A percentile compares a stretch with the other conserved stretches of the same genome.
Evolutionary conservation across 768 basidiomycete genomes (phyloP).

Genomic region (Daedaleopsis sinensis): DNA sequence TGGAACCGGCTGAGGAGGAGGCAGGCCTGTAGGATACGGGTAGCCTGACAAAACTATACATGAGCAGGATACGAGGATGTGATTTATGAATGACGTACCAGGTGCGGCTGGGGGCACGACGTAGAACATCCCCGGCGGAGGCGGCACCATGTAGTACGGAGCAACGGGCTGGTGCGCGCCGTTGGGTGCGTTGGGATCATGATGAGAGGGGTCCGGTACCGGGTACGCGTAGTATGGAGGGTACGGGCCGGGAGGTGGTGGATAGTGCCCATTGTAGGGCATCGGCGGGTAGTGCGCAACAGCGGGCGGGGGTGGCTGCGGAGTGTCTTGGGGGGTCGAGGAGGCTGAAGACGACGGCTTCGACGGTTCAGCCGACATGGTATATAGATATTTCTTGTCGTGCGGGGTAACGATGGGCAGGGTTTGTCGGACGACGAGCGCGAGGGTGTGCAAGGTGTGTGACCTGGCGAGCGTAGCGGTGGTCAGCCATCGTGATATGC

Average conservation of each 20-base stretch:
- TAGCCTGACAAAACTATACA: slow-evolving; percentile 24
- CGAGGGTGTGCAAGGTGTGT: background rate
- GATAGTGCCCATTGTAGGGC: slow-evolving; percentile 29
- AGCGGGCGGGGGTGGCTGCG: slow-evolving; percentile 19
- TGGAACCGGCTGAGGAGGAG: slow-evolving; percentile 27
- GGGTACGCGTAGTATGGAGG: slow-evolving; percentile 33
- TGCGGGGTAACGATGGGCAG: background rate
- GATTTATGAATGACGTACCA: slow-evolving; percentile 28
- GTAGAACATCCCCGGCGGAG: slow-evolving; percentile 46
- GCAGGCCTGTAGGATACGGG: slow-evolving; percentile 30
- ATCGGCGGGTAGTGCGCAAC: slow-evolving; percentile 24
- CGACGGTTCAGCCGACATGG: slow-evolving; percentile 26
- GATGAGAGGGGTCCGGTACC: slow-evolving; percentile 29
- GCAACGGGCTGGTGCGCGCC: slow-evolving; percentile 34
- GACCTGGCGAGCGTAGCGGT: slow-evolving; percentile 17
- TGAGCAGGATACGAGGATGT: background rate
- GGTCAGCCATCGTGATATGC: slow-evolving; percentile 17
- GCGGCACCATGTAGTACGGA: slow-evolving; percentile 41
- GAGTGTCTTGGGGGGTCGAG: slow-evolving; percentile 17
- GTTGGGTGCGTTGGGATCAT: slow-evolving; percentile 36
- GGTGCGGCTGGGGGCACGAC: slow-evolving; percentile 42
- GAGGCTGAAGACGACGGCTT: slow-evolving; percentile 22
- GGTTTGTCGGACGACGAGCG: background rate
- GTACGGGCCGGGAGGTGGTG: slow-evolving; percentile 23
- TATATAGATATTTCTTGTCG: slow-evolving; percentile 2